Evolutionary conservation across 1,284 basidiomycete species (phyloP).

Genomic region (Coriolopsis trogii): DNA sequence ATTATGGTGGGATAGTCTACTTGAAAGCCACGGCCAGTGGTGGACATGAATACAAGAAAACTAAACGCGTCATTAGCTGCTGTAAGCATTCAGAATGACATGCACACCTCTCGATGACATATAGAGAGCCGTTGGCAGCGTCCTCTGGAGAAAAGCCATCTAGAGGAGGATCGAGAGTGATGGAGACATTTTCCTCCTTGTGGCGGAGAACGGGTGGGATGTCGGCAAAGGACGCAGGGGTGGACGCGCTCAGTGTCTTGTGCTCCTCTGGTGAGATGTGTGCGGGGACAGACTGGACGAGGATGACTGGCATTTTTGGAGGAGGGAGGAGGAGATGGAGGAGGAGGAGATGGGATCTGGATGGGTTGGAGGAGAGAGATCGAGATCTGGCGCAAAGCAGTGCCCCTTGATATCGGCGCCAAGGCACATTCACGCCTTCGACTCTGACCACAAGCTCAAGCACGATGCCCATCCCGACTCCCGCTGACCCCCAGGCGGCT

Average conservation of each 20-base stretch:
- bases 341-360: background rate
- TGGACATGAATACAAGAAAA: conserved; percentile 76
- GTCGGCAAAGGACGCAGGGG: conserved; percentile 78
- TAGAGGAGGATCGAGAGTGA: conserved; percentile 69
- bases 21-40: conserved; percentile 70
- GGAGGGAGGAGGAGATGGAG: background rate
- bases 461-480: conserved; percentile 22
- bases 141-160: conserved; percentile 56
- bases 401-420: background rate
- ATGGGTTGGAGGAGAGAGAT: background rate
- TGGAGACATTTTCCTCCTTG: conserved; percentile 67
- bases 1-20: conserved; percentile 86
- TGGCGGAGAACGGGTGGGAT: conserved; percentile 82
- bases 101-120: conserved; percentile 79
- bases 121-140: conserved; percentile 64
- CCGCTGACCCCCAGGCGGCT: conserved; percentile 31
- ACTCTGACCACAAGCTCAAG: background rate
- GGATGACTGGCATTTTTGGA: conserved; percentile 29
- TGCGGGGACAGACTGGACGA: conserved; percentile 54
- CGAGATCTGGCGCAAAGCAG: conserved; percentile 3
- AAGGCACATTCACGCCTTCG: background rate
- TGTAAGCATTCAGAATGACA: background rate
- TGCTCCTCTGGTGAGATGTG: conserved; percentile 76
- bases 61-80: conserved; percentile 40
- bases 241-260: conserved; percentile 63